phyloP scores from a whole-genome alignment of 2,329 filamentous ascomycete species.

The Dactylellina sp. region DNA sequence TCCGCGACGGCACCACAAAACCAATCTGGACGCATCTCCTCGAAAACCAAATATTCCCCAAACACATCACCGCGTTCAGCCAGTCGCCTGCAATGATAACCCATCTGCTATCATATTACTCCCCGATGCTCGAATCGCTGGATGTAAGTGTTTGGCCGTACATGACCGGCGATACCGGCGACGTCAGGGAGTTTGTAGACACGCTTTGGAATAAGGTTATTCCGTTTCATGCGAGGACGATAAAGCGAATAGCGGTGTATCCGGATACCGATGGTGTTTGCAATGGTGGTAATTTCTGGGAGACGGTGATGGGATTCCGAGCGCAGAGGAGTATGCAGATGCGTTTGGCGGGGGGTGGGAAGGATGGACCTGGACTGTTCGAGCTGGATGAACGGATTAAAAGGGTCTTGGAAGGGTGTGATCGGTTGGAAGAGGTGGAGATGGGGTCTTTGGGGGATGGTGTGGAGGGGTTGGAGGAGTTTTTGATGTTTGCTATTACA shows the following conservation, averaged over 20 bases:
- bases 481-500: background rate
- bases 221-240: background rate
- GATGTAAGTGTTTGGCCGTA: conserved; percentile 21
- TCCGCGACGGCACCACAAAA: background rate
- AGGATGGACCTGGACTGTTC: background rate
- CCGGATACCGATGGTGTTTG: background rate
- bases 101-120: conserved; percentile 12
- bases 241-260: conserved; percentile 5
- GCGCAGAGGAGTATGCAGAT: background rate
- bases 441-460: conserved; percentile 15
- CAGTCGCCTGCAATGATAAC: background rate
- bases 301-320: background rate
- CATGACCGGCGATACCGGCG: background rate
- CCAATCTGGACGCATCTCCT: conserved; percentile 16
- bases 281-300: background rate
- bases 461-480: background rate
- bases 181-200: background rate
- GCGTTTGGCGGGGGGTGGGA: background rate
- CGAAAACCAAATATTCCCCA: conserved; percentile 17
- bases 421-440: conserved; percentile 1
- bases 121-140: background rate
- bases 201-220: conserved; percentile 8
- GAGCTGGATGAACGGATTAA: background rate
- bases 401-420: background rate
- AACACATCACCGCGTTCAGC: conserved; percentile 4